These are phyloP conservation scores for Chaetothyriales sp. DNA, from an alignment of 2,329 filamentous ascomycete species.

Conservation along the genomic window DNA sequence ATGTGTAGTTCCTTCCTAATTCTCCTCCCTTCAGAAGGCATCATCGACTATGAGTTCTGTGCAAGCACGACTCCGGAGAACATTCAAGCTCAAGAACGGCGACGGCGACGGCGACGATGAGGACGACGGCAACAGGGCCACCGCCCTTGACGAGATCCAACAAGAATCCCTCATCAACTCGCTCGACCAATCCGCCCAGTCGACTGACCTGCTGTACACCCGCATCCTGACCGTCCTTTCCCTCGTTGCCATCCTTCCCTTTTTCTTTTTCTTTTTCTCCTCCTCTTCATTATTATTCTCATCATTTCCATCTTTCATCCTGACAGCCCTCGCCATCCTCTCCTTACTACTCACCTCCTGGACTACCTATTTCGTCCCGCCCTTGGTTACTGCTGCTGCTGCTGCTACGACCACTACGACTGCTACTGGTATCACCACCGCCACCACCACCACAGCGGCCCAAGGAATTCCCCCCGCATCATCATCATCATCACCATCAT, in stretches of 20 bases:
- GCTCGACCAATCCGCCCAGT: slow-evolving; percentile 8
- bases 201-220: slow-evolving; percentile 12
- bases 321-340: slow-evolving; percentile 1
- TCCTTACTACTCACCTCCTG: background rate
- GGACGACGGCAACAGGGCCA: slow-evolving; percentile 11
- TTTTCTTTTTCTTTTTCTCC: slow-evolving; percentile 10
- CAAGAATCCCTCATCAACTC: slow-evolving; percentile 15
- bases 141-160: slow-evolving; percentile 5
- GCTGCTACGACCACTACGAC: slow-evolving; percentile 1
- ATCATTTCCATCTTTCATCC: slow-evolving; percentile 9
- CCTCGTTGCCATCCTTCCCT: slow-evolving; percentile 10
- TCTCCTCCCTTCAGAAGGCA: background rate
- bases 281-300: slow-evolving; percentile 2
- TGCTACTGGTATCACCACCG: background rate
- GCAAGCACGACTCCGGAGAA: slow-evolving; percentile 11
- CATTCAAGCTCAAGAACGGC: slow-evolving; percentile 16
- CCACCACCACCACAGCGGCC: no score
- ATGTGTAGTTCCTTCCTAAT: background rate
- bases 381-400: slow-evolving; percentile 14
- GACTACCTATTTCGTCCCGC: slow-evolving; percentile 13
- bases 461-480: no score
- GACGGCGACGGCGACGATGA: slow-evolving; percentile 16
- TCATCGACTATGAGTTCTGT: background rate
- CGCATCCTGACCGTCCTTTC: slow-evolving; percentile 13
- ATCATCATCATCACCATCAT: no score